Evolutionary conservation across 2,329 filamentous ascomycete genomes (phyloP).

Genomic region (Fusarium palustre): DNA sequence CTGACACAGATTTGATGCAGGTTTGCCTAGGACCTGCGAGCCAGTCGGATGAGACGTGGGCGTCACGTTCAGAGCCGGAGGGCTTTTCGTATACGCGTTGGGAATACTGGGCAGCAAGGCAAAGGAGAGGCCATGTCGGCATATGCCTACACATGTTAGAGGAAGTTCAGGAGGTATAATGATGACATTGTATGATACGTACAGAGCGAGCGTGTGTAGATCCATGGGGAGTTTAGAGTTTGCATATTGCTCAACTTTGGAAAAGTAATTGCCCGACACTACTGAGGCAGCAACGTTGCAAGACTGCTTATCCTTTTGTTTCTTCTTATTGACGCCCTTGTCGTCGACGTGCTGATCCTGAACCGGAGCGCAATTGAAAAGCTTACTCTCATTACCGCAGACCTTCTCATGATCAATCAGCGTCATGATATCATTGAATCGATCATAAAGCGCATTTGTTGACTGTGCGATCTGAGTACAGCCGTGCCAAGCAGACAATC

Average conservation of each 20-base stretch:
- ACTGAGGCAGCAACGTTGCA: conserved; percentile 42
- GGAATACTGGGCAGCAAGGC: conserved; percentile 82
- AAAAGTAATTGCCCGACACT: conserved; percentile 69
- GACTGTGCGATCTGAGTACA: conserved; percentile 58
- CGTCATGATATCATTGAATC: conserved; percentile 76
- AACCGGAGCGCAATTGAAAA: conserved; percentile 56
- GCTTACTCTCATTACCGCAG: conserved; percentile 64
- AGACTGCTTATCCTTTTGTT: conserved; percentile 31
- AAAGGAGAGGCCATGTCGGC: conserved; percentile 80
- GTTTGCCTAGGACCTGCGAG: conserved; percentile 83
- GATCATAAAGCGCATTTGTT: conserved; percentile 65
- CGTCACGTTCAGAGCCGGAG: conserved; percentile 70
- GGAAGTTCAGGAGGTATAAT: neutral
- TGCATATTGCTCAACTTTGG: conserved; percentile 81
- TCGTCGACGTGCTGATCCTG: conserved; percentile 4
- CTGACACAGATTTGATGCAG: conserved; percentile 82
- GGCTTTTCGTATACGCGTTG: conserved; percentile 78
- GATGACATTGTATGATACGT: conserved; percentile 51
- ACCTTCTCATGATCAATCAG: conserved; percentile 74
- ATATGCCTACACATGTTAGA: conserved; percentile 66
- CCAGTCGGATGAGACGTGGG: conserved; percentile 78
- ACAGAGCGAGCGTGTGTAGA: conserved; percentile 76
- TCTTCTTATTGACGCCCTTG: conserved; percentile 31
- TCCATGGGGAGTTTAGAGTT: conserved; percentile 79
- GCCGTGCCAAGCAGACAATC: conserved; percentile 57